These are phyloP conservation scores for Zancudomyces culisetae DNA, from an alignment of 371 early-diverging fungal species.

Conservation along the genomic window DNA sequence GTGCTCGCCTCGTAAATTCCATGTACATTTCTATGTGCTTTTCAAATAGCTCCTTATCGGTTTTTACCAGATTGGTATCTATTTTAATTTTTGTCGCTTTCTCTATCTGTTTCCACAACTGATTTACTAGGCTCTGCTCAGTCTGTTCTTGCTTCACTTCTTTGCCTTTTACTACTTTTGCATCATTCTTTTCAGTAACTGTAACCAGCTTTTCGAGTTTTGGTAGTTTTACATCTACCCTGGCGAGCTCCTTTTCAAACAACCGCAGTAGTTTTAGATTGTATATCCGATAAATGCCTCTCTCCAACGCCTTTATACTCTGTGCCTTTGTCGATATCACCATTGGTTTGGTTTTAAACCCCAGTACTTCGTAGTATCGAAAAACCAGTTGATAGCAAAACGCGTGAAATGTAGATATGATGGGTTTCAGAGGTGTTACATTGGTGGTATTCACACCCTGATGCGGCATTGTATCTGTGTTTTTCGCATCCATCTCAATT, in stretches of 20 bases:
- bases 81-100: conserved; percentile 1
- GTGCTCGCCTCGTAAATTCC: background rate
- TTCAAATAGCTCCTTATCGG: conserved; percentile 1
- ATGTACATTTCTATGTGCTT: conserved; percentile 6
- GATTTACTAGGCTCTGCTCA: no score
- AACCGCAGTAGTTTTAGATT: conserved; percentile 10
- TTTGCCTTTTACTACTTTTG: no score
- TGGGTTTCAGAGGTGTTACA: conserved; percentile 3
- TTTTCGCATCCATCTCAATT: background rate
- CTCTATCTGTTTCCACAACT: no score
- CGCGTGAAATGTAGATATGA: conserved; percentile 34
- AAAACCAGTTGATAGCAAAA: conserved; percentile 28
- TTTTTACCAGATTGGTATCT: conserved; percentile 3
- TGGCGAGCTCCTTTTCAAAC: conserved; percentile 13
- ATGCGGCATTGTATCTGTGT: conserved; percentile 6
- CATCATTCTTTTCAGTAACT: no score
- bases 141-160: no score
- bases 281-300: conserved; percentile 10
- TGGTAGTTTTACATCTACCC: no score
- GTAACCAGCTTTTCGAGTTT: no score
- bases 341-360: conserved; percentile 21
- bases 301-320: conserved; percentile 6
- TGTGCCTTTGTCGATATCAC: conserved; percentile 27
- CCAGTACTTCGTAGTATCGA: conserved; percentile 11
- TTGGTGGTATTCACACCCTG: conserved; percentile 12